These are phyloP conservation scores for Lentinula raphanica DNA, from an alignment of 768 basidiomycete species.

Conservation along the genomic window DNA sequence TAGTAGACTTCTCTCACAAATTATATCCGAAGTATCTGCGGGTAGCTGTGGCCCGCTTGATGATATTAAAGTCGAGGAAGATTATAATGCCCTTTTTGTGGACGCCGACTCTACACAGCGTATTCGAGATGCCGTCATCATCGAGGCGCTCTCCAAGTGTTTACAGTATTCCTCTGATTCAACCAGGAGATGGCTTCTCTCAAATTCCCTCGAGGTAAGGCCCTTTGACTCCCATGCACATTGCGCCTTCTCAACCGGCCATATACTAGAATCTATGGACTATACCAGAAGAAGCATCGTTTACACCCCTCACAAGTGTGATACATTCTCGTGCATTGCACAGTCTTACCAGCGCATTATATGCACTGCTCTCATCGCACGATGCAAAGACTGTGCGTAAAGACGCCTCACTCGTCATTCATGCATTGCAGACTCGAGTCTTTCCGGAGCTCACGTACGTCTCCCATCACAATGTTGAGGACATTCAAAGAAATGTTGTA, in stretches of 20 bases:
- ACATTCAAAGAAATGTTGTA: conserved; percentile 35
- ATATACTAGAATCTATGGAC: conserved; percentile 55
- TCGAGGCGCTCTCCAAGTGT: conserved; percentile 46
- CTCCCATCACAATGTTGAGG: conserved; percentile 21
- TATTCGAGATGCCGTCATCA: conserved; percentile 32
- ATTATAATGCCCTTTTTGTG: conserved; percentile 39
- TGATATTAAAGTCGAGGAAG: conserved; percentile 39
- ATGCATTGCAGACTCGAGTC: conserved; percentile 38
- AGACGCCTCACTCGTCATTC: conserved; percentile 28
- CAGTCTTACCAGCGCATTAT: conserved; percentile 28
- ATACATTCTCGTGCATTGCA: conserved; percentile 46
- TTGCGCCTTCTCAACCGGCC: background rate
- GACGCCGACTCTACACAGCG: conserved; percentile 28
- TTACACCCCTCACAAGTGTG: conserved; percentile 40
- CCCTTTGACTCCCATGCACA: background rate
- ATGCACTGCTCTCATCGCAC: conserved; percentile 23
- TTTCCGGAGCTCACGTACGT: conserved; percentile 45
- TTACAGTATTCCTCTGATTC: conserved; percentile 42
- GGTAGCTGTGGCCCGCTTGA: conserved; percentile 49
- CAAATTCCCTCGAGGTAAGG: conserved; percentile 45
- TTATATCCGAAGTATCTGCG: conserved; percentile 38
- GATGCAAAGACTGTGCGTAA: background rate
- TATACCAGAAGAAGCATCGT: conserved; percentile 19
- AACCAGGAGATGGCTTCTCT: conserved; percentile 46
- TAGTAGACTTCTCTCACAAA: conserved; percentile 30